Evolutionary conservation across 2,329 filamentous ascomycete species (phyloP).

Genomic region (Pleurostoma richardsiae): DNA sequence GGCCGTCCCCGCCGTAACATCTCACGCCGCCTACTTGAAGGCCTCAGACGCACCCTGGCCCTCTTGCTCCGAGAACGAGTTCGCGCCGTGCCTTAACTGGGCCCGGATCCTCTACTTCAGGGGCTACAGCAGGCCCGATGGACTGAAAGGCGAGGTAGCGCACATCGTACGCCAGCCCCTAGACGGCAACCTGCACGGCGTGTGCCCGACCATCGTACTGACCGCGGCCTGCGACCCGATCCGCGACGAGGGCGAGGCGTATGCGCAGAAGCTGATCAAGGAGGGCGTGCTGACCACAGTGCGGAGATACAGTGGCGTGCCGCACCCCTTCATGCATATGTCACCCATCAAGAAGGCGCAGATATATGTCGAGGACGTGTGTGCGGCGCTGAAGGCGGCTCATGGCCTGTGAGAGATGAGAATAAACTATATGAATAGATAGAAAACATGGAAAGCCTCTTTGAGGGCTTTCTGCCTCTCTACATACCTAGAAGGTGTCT

Average conservation of each 20-base stretch:
- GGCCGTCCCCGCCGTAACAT: background rate
- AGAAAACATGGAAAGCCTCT: too few species aligned
- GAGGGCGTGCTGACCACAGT: constrained; percentile 27
- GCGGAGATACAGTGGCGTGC: constrained; percentile 22
- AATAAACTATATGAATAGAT: too few species aligned
- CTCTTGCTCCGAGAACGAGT: background rate
- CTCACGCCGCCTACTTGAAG: background rate
- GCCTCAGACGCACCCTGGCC: background rate
- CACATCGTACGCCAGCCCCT: background rate
- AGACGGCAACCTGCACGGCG: constrained; percentile 12
- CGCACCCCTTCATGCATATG: background rate
- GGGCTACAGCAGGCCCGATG: background rate
- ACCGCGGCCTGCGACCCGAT: constrained; percentile 29
- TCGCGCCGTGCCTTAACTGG: background rate
- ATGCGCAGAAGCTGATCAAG: constrained; percentile 27
- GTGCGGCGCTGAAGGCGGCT: background rate
- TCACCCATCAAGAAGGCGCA: background rate
- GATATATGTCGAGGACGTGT: background rate
- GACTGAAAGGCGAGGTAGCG: background rate
- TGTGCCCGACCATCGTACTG: constrained; percentile 24
- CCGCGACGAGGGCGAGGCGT: constrained; percentile 33
- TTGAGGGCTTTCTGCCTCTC: too few species aligned
- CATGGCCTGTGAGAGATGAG: background rate
- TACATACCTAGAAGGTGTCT: too few species aligned
- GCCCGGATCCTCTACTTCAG: background rate